Evolutionary conservation across 345 rosid species (phyloP).

Genomic region (Garcia nutans): DNA sequence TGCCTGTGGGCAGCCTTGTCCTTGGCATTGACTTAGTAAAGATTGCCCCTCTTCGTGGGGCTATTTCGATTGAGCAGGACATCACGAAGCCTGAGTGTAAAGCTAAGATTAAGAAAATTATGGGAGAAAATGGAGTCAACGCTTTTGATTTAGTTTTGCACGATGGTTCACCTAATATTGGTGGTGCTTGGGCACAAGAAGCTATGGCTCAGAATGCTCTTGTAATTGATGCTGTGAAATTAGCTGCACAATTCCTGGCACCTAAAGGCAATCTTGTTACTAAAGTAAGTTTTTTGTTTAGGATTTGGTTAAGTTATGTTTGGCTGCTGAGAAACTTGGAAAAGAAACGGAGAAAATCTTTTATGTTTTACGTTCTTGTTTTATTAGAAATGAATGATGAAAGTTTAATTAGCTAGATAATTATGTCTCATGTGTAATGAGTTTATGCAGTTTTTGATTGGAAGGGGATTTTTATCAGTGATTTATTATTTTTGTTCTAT

Average conservation of each 20-base stretch:
- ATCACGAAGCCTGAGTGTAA: slow-evolving; percentile 77
- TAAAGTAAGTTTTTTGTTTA: slow-evolving; percentile 42
- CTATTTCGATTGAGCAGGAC: slow-evolving; percentile 68
- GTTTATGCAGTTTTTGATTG: background rate
- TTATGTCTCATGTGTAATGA: too few species aligned
- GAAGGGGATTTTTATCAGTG: background rate
- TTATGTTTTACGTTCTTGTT: background rate
- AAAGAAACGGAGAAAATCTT: background rate
- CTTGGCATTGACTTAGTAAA: slow-evolving; percentile 82
- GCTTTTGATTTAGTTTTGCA: slow-evolving; percentile 81
- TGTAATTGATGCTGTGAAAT: slow-evolving; percentile 78
- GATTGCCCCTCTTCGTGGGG: slow-evolving; percentile 68
- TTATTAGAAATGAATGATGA: background rate
- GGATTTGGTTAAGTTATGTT: background rate
- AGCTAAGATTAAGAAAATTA: slow-evolving; percentile 57
- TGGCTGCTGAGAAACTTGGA: background rate
- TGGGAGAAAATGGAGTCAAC: slow-evolving; percentile 57
- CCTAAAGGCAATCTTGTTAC: slow-evolving; percentile 76
- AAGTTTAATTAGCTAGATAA: background rate
- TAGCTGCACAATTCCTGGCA: slow-evolving; percentile 82
- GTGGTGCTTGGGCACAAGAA: slow-evolving; percentile 94
- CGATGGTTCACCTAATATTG: slow-evolving; percentile 93
- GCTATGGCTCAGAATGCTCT: slow-evolving; percentile 87
- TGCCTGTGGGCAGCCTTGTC: slow-evolving; percentile 84
- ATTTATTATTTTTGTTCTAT: background rate